Evolutionary conservation across 768 basidiomycete genomes (phyloP), one percentile per base, ranked within the genome.

Genomic region (Podaxis sp.): DNA sequence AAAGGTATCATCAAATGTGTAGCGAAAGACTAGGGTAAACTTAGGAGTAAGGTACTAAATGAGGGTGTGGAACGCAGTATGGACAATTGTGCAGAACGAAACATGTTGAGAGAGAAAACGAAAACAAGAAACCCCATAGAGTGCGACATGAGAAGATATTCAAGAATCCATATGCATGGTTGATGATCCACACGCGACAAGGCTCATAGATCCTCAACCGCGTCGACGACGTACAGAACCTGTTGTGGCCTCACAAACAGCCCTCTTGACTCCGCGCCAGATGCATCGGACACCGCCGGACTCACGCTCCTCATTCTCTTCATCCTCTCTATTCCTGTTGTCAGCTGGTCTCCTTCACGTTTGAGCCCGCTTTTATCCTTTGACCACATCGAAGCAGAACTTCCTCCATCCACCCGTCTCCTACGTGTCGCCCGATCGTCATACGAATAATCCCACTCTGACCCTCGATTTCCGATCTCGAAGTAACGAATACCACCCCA

Each of bases 401-500:
- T 73, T 37, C 66, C 75, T 58, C 71, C 77, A 66, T 80, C 80
- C 9, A 77, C 65, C 62, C 79, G 72, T 64, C 84, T 70, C 64
- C 85, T 76, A 57, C 85, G 72, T 13, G 76, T 70, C 4, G 78
- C 78, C 4, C 82, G 72, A 58, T 81, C 79, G 36, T 86, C 85
- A 47, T 64, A 67, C 27, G 66, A 82, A 73, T 82, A 86, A 62
- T 88, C 89, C 83, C 85, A 91, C 0, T 80, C 79, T 12, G 82
- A 78, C 3, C 72, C 77, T 4, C 65, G 63, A 19, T 74, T 68
- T 3, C 84, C 84, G 65, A 93, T 87, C 64, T 94, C 91, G 69
- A 95, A 95, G 73, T 94, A 94, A 25, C 87, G 83, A 49, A 93
- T 77, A 0, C 93, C 94, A 29, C 85, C 86, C 87, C 89, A 90